These are phyloP conservation scores for Colletotrichum sp. DNA, from an alignment of 2,329 filamentous ascomycete species.

Conservation along the genomic window DNA sequence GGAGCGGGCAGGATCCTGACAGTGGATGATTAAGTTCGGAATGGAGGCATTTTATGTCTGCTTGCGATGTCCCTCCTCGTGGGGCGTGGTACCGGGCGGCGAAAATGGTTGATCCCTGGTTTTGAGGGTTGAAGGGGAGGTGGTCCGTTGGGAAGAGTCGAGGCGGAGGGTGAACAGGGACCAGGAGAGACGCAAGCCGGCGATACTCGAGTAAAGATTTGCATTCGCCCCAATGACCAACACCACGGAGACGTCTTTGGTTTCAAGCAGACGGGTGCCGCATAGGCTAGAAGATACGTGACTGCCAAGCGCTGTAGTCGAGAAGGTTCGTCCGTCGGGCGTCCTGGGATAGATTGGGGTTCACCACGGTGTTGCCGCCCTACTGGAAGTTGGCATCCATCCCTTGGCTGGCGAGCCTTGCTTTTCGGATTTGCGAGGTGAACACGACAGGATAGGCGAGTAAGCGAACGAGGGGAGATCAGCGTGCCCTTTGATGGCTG, in stretches of 20 bases:
- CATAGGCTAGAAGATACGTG: slow-evolving; percentile 22
- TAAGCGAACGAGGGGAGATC: slow-evolving; percentile 11
- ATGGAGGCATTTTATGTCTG: slow-evolving; percentile 27
- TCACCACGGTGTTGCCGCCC: background rate
- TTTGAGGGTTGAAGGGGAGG: slow-evolving; percentile 9
- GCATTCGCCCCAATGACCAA: slow-evolving; percentile 22
- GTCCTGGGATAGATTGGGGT: slow-evolving; percentile 14
- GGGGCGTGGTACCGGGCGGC: slow-evolving; percentile 11
- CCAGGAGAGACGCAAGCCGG: slow-evolving; percentile 19
- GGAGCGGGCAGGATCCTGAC: slow-evolving; percentile 17
- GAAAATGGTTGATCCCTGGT: slow-evolving; percentile 22
- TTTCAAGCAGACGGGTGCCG: slow-evolving; percentile 22
- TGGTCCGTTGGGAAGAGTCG: slow-evolving; percentile 17
- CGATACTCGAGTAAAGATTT: slow-evolving; percentile 20
- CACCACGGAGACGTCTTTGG: slow-evolving; percentile 20
- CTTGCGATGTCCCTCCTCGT: slow-evolving; percentile 18
- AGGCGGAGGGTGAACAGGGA: slow-evolving; percentile 21
- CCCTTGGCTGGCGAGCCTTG: background rate
- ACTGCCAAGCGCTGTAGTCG: slow-evolving; percentile 20
- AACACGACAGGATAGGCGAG: slow-evolving; percentile 4
- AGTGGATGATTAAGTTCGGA: slow-evolving; percentile 22
- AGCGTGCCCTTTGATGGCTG: slow-evolving; percentile 16
- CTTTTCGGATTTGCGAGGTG: background rate
- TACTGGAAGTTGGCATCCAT: slow-evolving; percentile 6
- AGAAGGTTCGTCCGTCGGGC: slow-evolving; percentile 19